Conservation (phyloP, 1,139 yeast genomes). For the Saccharomyces hybrid region DNA sequence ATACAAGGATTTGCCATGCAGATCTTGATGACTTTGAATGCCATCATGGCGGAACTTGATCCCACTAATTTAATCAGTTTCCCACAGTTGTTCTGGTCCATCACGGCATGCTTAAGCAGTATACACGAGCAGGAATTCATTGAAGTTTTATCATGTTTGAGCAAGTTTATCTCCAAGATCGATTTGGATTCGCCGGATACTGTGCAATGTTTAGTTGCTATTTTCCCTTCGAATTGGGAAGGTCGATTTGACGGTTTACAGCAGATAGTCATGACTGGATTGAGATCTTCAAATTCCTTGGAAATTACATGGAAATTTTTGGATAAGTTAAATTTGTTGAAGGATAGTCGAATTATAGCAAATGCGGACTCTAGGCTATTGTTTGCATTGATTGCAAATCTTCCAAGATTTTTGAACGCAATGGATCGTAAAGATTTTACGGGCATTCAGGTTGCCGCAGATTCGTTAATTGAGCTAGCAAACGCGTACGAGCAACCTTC, state of each 20-base stretch:
- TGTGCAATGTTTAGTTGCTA: slow-evolving; percentile 69
- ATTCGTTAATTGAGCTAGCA: slow-evolving; percentile 53
- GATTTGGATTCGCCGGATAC: slow-evolving; percentile 83
- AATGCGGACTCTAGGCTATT: slow-evolving; percentile 62
- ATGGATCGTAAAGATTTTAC: slow-evolving; percentile 49
- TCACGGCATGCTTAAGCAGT: slow-evolving; percentile 86
- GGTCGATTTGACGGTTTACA: slow-evolving; percentile 89
- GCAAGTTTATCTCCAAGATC: slow-evolving; percentile 78
- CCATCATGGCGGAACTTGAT: slow-evolving; percentile 78
- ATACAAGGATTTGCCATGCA: slow-evolving; percentile 98
- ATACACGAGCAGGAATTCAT: slow-evolving; percentile 89
- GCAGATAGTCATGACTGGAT: slow-evolving; percentile 67
- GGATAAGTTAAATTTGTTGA: slow-evolving; percentile 59
- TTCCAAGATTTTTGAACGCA: slow-evolving; percentile 81
- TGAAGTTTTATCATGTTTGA: slow-evolving; percentile 73
- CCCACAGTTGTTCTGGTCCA: slow-evolving; percentile 94
- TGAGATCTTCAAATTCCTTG: slow-evolving; percentile 73
- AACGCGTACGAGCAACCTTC: slow-evolving; percentile 49
- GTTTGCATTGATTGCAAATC: slow-evolving; percentile 64
- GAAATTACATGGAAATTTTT: slow-evolving; percentile 72
- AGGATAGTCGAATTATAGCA: slow-evolving; percentile 73
- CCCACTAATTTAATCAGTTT: slow-evolving; percentile 72
- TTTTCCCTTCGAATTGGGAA: slow-evolving; percentile 95
- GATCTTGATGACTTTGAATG: slow-evolving; percentile 88
- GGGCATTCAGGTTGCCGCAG: slow-evolving; percentile 54